Evolutionary conservation across 768 basidiomycete genomes (phyloP).

Genomic region (Termitomyces sp.): DNA sequence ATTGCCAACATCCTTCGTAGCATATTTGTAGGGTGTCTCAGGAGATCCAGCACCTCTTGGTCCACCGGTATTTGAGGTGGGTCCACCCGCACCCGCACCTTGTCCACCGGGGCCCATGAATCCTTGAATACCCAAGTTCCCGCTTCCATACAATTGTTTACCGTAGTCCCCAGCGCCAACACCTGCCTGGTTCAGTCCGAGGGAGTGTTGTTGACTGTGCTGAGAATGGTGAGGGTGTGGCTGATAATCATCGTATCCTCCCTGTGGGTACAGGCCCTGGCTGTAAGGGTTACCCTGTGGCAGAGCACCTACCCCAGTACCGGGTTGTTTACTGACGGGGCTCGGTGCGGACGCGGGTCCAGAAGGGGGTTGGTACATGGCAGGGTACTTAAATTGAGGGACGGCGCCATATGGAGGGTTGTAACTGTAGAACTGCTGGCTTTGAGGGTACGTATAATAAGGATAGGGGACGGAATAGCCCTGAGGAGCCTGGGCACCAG

Average conservation of each 20-base stretch:
- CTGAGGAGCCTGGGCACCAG: conserved; percentile 58
- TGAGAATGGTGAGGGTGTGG: conserved; percentile 45
- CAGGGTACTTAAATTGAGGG: conserved; percentile 73
- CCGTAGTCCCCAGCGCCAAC: conserved; percentile 36
- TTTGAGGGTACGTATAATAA: conserved; percentile 66
- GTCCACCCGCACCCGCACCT: conserved; percentile 31
- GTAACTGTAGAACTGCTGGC: conserved; percentile 73
- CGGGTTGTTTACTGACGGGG: conserved; percentile 62
- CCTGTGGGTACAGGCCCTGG: conserved; percentile 61
- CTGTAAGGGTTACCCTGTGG: conserved; percentile 53
- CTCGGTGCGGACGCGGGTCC: conserved; percentile 61
- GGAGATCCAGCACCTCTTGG: conserved; percentile 55
- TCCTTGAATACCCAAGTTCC: conserved; percentile 54
- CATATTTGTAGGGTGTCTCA: conserved; percentile 73
- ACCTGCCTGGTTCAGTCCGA: conserved; percentile 35
- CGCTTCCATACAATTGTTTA: conserved; percentile 42
- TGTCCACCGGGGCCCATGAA: conserved; percentile 62
- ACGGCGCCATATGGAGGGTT: conserved; percentile 41
- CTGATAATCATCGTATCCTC: conserved; percentile 38
- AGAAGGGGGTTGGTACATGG: conserved; percentile 70
- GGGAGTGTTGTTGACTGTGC: conserved; percentile 48
- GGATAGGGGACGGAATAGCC: conserved; percentile 56
- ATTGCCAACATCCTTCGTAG: conserved; percentile 55
- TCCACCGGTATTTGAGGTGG: conserved; percentile 37
- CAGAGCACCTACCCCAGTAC: conserved; percentile 40